Evolutionary conservation across 1,139 yeast species (phyloP), one percentile per base, ranked within the genome.

Genomic region (Candida glucosophila): DNA sequence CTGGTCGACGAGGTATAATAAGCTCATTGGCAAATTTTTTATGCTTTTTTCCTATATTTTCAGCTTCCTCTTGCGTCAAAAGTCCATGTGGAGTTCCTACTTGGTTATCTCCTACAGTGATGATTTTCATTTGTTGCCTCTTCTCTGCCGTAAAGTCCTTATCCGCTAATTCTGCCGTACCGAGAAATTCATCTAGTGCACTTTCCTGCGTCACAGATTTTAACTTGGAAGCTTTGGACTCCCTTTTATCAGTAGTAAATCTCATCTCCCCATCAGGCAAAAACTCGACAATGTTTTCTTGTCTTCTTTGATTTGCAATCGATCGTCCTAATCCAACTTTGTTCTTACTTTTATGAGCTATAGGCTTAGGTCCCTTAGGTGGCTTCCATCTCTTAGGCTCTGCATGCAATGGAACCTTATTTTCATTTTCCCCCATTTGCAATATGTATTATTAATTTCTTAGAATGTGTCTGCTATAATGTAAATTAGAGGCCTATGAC

Each of bases 121-220:
- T 79, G 42, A 92, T 85, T 47, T 80, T 80, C 33, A 90, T 90
- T 43, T 80, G 85, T 28, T 80, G 76, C 30, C 76, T 71, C 44
- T 80, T 76, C 39, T 88, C 96, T 3, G 98, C 95, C 5, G 95
- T 77, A 55, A 92, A 90, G 59, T 90, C 98, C 12, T 92, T 86
- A 47, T 86, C 95, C 2, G 97, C 96, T 36, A 92, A 67, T 50
- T 83, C 93, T 1, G 98, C 98, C 7, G 97, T 88, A 46, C 76
- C 80, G 45, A 92, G 69, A 53, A 92, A 88, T 55, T 90, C 98
- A 53, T 92, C 98, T 37, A 92, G 59, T 1, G 96, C 79, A 40
- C 82, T 75, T 52, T 92, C 97, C 44, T 92, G 97, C 0, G 98
- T 90, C 14, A 90, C 93, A 6, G 96, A 85, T 48, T 92, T 71